phyloP scores from a whole-genome alignment of 2,329 filamentous ascomycete genomes.

The Fusarium paranaense region DNA sequence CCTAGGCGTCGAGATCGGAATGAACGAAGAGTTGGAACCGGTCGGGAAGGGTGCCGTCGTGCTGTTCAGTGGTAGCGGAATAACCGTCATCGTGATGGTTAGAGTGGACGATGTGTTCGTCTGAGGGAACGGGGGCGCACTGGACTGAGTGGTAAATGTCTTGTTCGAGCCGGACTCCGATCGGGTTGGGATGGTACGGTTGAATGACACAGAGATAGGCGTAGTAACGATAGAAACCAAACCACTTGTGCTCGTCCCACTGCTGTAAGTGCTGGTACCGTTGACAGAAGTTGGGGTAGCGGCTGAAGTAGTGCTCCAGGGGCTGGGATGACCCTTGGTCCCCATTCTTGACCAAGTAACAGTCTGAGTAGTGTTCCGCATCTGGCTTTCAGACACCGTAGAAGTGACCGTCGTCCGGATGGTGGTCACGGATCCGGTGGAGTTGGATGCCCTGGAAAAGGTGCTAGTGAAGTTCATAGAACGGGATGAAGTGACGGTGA shows the following conservation, averaged over 20 bases:
- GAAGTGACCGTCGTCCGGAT: not conserved
- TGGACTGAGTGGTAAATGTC: conserved; percentile 6
- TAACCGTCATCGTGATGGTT: conserved; percentile 6
- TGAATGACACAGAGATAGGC: conserved; percentile 13
- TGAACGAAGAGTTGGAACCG: not conserved
- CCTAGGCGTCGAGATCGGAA: not conserved
- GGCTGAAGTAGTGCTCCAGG: not conserved
- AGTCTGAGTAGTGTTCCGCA: conserved; percentile 9
- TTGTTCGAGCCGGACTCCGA: not conserved
- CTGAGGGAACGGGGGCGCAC: conserved; percentile 24
- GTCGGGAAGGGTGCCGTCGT: conserved; percentile 5
- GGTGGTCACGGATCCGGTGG: conserved; percentile 1
- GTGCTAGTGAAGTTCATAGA: conserved; percentile 14
- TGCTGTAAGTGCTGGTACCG: conserved; percentile 6
- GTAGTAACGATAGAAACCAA: conserved; percentile 10
- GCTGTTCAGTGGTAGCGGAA: conserved; percentile 10
- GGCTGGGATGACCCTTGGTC: not conserved
- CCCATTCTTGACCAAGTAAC: conserved; percentile 9
- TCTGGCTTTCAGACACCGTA: conserved; percentile 1
- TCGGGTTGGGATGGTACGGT: not conserved
- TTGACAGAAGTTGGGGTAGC: conserved; percentile 19
- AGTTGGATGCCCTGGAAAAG: conserved; percentile 10
- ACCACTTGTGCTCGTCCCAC: not conserved
- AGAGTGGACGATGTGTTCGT: conserved; percentile 29
- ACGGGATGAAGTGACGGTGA: conserved; percentile 4